phyloP scores from a whole-genome alignment of 768 basidiomycete species.

The Leccinum variicolor region DNA sequence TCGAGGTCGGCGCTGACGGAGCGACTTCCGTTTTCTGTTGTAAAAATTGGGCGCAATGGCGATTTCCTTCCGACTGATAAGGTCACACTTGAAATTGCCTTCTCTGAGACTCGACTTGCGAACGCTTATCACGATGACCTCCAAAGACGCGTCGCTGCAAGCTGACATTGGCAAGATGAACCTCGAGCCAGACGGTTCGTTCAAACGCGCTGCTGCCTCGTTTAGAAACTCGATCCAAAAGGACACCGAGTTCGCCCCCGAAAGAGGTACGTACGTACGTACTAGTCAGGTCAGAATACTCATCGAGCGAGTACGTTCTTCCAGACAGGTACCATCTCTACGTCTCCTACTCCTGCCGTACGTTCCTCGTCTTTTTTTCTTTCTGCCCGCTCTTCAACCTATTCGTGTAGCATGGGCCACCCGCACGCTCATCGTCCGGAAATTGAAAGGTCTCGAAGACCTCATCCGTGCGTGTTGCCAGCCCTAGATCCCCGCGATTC shows the following conservation, averaged over 20 bases:
- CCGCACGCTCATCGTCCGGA: constrained; percentile 80
- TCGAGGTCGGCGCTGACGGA: constrained; percentile 6
- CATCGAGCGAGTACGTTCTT: not conserved
- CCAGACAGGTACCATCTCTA: constrained; percentile 89
- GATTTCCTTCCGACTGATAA: constrained; percentile 3
- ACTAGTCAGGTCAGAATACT: no score
- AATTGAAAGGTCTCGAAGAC: constrained; percentile 89
- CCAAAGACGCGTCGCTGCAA: constrained; percentile 34
- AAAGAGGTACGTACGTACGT: constrained; percentile 54
- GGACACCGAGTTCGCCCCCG: constrained; percentile 65
- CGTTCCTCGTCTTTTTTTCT: constrained; percentile 18
- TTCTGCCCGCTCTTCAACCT: not conserved
- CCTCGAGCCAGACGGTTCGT: constrained; percentile 59
- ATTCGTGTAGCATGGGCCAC: constrained; percentile 80
- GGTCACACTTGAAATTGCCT: not conserved
- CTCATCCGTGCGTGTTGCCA: constrained; percentile 59
- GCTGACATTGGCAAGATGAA: constrained; percentile 56
- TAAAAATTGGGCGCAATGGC: constrained; percentile 12
- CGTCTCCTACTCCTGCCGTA: constrained; percentile 84
- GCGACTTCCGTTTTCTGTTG: not conserved
- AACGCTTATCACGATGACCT: constrained; percentile 23
- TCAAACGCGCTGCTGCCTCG: constrained; percentile 49
- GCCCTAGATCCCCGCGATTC: not conserved
- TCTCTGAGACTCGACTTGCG: not conserved
- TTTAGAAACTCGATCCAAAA: constrained; percentile 58